Base-by-base conservation (phyloP, 768 basidiomycete species). In the Suillus bovinus region DNA sequence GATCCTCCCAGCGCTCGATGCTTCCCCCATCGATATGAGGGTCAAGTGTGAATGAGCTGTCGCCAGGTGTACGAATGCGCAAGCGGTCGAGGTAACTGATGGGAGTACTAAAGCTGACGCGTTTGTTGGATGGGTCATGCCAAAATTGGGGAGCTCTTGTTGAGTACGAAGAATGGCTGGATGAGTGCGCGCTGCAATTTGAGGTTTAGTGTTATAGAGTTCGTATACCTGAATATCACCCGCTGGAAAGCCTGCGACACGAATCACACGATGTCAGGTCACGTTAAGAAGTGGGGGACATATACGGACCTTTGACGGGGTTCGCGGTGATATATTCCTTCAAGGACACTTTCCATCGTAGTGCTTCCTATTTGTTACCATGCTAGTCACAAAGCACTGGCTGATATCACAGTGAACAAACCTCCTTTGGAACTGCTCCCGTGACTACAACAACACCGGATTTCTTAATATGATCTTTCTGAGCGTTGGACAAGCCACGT, bases 1-100 rank as follows among this genome's bases (percentile, higher is more conserved):
- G 69, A 69, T 87, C 83, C 68, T 86, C 82, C 84, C 84, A 85
- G 2, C 87, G 72, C 76, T 89, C 77, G 62, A 82, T 74, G 9
- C 81, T 78, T 11, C 84, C 85, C 0, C 79, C 80, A 56, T 85
- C 84, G 17, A 79, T 71, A 59, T 89, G 86, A 13, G 89, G 86
- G 0, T 86, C 89, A 2, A 92, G 76, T 0, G 84, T 81, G 69
- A 92, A 92, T 54, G 81, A 80, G 14, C 79, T 73, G 63, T 91
- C 90, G 0, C 91, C 92, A 0, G 90, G 89, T 33, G 80, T 81
- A 6, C 92, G 82, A 53, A 92, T 89, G 2, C 90, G 81, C 13
- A 93, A 75, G 7, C 91, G 81, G 73, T 94, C 91, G 62, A 85
- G 89, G 72, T 93, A 93, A 1, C 86, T 84, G n/a, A 93, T 74